Evolutionary conservation across 2,329 filamentous ascomycete species (phyloP).

Genomic region (Colletotrichum truncatum): DNA sequence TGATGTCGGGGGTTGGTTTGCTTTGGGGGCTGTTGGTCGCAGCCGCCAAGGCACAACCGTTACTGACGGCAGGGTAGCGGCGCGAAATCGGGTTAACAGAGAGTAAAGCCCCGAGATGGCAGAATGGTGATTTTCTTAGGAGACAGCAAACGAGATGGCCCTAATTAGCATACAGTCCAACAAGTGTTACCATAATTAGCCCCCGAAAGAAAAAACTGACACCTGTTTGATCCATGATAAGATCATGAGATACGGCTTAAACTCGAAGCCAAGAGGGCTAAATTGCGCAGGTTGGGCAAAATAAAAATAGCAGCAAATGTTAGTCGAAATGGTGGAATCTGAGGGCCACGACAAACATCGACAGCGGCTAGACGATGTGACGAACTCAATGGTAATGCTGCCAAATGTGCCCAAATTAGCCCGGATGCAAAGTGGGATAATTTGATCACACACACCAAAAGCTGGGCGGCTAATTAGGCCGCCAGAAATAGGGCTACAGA

Average conservation of each 20-base stretch:
- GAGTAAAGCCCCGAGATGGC: not conserved
- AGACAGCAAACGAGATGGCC: not conserved
- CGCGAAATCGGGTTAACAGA: conserved; percentile 5
- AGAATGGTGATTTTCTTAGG: not conserved
- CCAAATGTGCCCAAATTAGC: conserved; percentile 37
- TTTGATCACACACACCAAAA: conserved; percentile 21
- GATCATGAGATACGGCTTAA: conserved; percentile 11
- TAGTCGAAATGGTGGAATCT: conserved; percentile 21
- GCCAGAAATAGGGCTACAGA: conserved; percentile 22
- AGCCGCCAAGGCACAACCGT: conserved; percentile 4
- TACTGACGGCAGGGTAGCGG: conserved; percentile 34
- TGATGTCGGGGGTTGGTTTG: not conserved
- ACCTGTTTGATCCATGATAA: not conserved
- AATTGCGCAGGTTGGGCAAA: conserved; percentile 38
- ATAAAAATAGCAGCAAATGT: conserved; percentile 45
- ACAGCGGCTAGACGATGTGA: conserved; percentile 12
- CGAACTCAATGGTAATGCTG: conserved; percentile 11
- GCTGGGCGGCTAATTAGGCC: conserved; percentile 29
- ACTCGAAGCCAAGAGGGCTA: conserved; percentile 11
- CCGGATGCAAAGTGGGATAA: conserved; percentile 32
- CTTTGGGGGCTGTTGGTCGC: conserved; percentile 6
- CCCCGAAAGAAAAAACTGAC: not conserved
- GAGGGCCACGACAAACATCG: conserved; percentile 32
- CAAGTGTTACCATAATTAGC: conserved; percentile 20
- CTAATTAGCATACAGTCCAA: conserved; percentile 10